These are phyloP conservation scores for Fusarium algeriense DNA, from an alignment of 2,329 filamentous ascomycete genomes.

Conservation along the genomic window DNA sequence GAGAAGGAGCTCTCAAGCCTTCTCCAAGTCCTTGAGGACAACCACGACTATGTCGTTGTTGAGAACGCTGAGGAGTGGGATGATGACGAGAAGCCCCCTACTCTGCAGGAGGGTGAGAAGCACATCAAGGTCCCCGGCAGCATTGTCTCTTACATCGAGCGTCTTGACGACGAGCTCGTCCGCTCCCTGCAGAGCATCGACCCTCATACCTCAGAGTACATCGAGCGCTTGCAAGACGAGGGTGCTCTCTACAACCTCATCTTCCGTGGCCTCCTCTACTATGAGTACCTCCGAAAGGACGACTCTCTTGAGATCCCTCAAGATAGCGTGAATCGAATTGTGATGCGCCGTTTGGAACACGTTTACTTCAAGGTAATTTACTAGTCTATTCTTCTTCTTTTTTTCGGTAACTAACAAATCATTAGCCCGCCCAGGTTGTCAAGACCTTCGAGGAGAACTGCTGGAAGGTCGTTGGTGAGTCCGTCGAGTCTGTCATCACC, in stretches of 20 bases:
- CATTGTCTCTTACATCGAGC: constrained; percentile 92
- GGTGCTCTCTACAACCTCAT: constrained; percentile 91
- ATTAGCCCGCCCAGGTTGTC: constrained; percentile 86
- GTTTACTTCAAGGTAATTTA: constrained; percentile 93
- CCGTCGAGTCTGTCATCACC: constrained; percentile 83
- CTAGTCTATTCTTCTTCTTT: constrained; percentile 76
- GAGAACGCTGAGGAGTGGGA: constrained; percentile 99
- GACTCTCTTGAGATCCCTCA: constrained; percentile 79
- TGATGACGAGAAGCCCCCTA: constrained; percentile 93
- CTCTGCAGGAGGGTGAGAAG: constrained; percentile 77
- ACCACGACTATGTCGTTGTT: constrained; percentile 84
- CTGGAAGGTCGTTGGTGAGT: constrained; percentile 82
- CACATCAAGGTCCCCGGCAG: constrained; percentile 94
- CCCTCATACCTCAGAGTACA: constrained; percentile 98
- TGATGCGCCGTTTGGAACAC: constrained; percentile 95
- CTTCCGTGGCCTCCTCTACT: constrained; percentile 88
- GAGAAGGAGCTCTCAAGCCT: constrained; percentile 86
- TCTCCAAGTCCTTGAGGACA: constrained; percentile 81
- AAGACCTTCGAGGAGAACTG: constrained; percentile 94
- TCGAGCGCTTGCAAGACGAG: constrained; percentile 93
- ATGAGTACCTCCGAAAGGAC: constrained; percentile 82
- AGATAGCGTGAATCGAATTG: constrained; percentile 89
- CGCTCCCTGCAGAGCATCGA: constrained; percentile 98
- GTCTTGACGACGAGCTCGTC: constrained; percentile 96
- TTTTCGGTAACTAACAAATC: constrained; percentile 15